Percentiles rank a stretch among this genome's conserved stretches.
Conservation (phyloP, 306 rosid genomes). For the Ormosia semicastrata region DNA sequence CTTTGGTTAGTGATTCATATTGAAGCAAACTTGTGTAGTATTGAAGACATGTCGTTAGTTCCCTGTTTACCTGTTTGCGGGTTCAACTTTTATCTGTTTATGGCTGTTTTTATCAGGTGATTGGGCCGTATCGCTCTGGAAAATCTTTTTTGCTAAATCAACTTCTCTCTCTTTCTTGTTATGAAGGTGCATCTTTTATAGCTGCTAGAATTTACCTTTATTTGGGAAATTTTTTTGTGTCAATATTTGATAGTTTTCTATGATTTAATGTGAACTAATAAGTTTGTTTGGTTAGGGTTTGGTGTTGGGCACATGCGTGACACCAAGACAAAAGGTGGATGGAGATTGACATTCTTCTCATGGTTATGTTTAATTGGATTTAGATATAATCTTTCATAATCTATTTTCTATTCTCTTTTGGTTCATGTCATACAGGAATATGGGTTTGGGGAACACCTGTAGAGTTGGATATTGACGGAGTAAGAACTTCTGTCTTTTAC, state of each 20-base stretch:
- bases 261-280: neutral
- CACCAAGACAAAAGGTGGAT: conserved; percentile 88
- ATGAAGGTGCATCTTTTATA: conserved; percentile 63
- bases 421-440: conserved; percentile 55
- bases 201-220: conserved; percentile 15
- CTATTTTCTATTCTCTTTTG: conserved; percentile 18
- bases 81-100: conserved; percentile 25
- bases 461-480: conserved; percentile 81
- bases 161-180: conserved; percentile 94
- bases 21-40: neutral
- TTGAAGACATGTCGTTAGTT: neutral
- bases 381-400: neutral
- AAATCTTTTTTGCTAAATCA: conserved; percentile 96
- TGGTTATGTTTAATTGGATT: conserved; percentile 26
- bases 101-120: conserved; percentile 58
- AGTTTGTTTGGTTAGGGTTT: conserved; percentile 57
- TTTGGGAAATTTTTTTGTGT: neutral
- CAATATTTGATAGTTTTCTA: conserved; percentile 24
- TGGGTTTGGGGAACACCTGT: conserved; percentile 97
- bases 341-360: conserved; percentile 26
- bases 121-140: conserved; percentile 98
- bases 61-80: conserved; percentile 11
- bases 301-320: conserved; percentile 99
- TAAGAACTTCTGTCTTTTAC: conserved; percentile 80
- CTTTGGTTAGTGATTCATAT: conserved; percentile 5